Conservation (phyloP, 2,329 filamentous ascomycete species). For the Cladophialophora immunda region DNA sequence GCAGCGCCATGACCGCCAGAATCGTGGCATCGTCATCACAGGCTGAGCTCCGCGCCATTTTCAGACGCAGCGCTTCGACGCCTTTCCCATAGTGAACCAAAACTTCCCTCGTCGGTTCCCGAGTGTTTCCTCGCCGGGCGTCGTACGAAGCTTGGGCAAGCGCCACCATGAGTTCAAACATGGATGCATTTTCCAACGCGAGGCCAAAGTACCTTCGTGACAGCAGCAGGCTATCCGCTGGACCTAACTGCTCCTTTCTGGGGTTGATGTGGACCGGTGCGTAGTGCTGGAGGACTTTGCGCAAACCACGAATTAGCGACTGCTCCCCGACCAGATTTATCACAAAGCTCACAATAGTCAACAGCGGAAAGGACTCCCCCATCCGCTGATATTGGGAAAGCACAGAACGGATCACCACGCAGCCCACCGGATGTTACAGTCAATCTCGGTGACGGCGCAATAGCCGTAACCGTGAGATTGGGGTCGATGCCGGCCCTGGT, state of each 20-base stretch:
- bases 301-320: background rate
- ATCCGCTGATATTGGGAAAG: constrained; percentile 20
- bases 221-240: constrained; percentile 13
- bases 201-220: constrained; percentile 21
- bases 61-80: constrained; percentile 18
- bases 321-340: background rate
- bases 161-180: constrained; percentile 27
- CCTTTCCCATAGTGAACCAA: constrained; percentile 24
- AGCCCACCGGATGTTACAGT: constrained; percentile 19
- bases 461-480: background rate
- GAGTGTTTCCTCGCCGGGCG: constrained; percentile 2
- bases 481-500: background rate
- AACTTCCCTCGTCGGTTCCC: constrained; percentile 18
- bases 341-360: constrained; percentile 19
- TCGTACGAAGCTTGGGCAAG: constrained; percentile 13
- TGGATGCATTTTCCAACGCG: constrained; percentile 20
- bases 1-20: constrained; percentile 16
- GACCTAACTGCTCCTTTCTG: constrained; percentile 17
- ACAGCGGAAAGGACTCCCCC: constrained; percentile 13
- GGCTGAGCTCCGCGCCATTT: constrained; percentile 12
- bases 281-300: constrained; percentile 20
- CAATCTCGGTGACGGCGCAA: constrained; percentile 10
- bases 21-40: constrained; percentile 27
- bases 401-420: constrained; percentile 21
- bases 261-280: constrained; percentile 19